Percentiles rank a stretch among this genome's conserved stretches.
Evolutionary conservation across 1,284 basidiomycete genomes (phyloP).

Genomic region (Malassezia globosa): DNA sequence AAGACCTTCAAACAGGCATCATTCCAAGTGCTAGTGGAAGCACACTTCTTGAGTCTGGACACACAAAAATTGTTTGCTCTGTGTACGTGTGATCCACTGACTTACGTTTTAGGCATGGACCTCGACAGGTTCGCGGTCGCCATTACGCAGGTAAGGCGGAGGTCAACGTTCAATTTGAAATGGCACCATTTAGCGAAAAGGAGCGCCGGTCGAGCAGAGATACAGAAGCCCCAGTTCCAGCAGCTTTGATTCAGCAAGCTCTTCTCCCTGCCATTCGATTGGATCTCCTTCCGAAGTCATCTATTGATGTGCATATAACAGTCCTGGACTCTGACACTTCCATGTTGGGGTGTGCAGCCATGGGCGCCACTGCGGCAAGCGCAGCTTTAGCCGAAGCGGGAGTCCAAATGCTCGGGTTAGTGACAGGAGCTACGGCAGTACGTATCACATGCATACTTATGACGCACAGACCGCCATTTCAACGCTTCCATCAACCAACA

Average conservation of each 20-base stretch:
- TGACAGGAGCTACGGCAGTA: slow-evolving; percentile 40
- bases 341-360: slow-evolving; percentile 49
- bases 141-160: slow-evolving; percentile 72
- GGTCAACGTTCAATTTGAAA: slow-evolving; percentile 90
- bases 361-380: slow-evolving; percentile 70
- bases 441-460: neutral
- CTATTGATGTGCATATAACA: slow-evolving; percentile 79
- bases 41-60: slow-evolving; percentile 11
- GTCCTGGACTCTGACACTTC: slow-evolving; percentile 82
- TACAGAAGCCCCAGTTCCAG: slow-evolving; percentile 76
- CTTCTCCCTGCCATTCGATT: slow-evolving; percentile 72
- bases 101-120: slow-evolving; percentile 52
- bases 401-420: slow-evolving; percentile 73
- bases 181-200: slow-evolving; percentile 77
- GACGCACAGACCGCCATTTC: neutral
- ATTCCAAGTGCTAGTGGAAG: slow-evolving; percentile 15
- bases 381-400: slow-evolving; percentile 79
- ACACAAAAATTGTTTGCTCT: slow-evolving; percentile 12
- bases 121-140: slow-evolving; percentile 65
- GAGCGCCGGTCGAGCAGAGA: slow-evolving; percentile 70
- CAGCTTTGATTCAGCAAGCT: slow-evolving; percentile 72
- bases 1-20: slow-evolving; percentile 11
- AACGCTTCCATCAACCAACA: slow-evolving; percentile 2
- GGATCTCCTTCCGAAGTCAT: slow-evolving; percentile 82
- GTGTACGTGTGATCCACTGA: slow-evolving; percentile 7